phyloP scores from a whole-genome alignment of 2,329 filamentous ascomycete genomes.

The Cordyceps farinosa region DNA sequence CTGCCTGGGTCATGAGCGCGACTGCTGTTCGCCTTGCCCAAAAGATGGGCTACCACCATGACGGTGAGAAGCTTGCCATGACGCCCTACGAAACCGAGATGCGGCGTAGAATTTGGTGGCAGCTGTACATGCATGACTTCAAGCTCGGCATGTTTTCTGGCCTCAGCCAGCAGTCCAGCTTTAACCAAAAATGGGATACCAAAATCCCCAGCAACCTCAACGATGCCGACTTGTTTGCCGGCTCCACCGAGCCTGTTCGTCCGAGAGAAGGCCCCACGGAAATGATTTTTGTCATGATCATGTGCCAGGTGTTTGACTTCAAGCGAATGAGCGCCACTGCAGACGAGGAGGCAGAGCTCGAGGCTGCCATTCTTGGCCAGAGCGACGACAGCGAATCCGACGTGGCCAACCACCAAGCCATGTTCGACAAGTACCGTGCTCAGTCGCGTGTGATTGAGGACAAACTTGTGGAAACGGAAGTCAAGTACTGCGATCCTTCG shows the following conservation, averaged over 20 bases:
- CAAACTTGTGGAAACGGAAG: slow-evolving; percentile 43
- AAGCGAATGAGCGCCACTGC: slow-evolving; percentile 32
- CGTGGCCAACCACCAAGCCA: slow-evolving; percentile 27
- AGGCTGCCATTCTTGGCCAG: slow-evolving; percentile 47
- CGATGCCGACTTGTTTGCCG: slow-evolving; percentile 55
- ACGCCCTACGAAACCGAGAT: slow-evolving; percentile 64
- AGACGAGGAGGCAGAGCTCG: slow-evolving; percentile 42
- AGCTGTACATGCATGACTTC: slow-evolving; percentile 56
- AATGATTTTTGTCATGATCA: slow-evolving; percentile 55
- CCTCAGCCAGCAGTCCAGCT: slow-evolving; percentile 43
- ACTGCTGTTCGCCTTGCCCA: slow-evolving; percentile 61
- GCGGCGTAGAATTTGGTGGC: slow-evolving; percentile 65
- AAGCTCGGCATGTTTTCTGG: slow-evolving; percentile 57
- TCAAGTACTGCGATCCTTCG: slow-evolving; percentile 47
- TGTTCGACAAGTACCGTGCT: slow-evolving; percentile 40
- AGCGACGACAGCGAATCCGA: slow-evolving; percentile 32
- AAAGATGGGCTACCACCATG: slow-evolving; percentile 64
- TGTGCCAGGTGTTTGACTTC: slow-evolving; percentile 48
- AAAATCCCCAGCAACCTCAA: slow-evolving; percentile 55
- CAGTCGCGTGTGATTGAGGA: slow-evolving; percentile 42
- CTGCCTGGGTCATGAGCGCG: slow-evolving; percentile 59
- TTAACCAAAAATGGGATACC: slow-evolving; percentile 54
- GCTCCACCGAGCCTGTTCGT: slow-evolving; percentile 48
- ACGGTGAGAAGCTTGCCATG: slow-evolving; percentile 54
- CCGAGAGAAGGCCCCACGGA: slow-evolving; percentile 56